Evolutionary conservation across 176 grass and related monocot genomes (phyloP), one percentile per base, ranked within the genome.

Genomic region (Leersia perrieri): DNA sequence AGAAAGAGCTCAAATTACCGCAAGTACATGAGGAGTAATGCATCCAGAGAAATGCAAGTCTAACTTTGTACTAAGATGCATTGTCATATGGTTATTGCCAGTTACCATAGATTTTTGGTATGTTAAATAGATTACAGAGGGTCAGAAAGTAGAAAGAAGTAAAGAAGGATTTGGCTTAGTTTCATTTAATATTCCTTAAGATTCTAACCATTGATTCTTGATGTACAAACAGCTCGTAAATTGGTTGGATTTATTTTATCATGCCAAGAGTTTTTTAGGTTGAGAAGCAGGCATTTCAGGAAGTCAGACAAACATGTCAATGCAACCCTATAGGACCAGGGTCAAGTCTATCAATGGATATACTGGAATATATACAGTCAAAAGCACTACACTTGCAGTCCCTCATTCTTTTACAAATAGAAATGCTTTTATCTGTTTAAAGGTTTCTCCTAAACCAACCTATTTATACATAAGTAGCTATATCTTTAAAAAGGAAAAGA

Each of bases 181-280:
- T n/a, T n/a, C n/a, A n/a, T n/a, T 23, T 42, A 55, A 32, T n/a
- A 11, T 16, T 57, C 29, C 42, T 55, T 16, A 22, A 39, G 23
- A 67, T 66, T 72, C 2, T 63, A 62, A 41, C 30, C 36, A 60
- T 38, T 14, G 25, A 28, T 63, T 72, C 11, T 41, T 85, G 32
- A 2, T 20, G 30, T 2, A 25, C 22, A 12, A 60, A 77, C 33
- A 28, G 5, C 44, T 34, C 42, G n/a, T 29, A 85, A 38, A 75
- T 72, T 64, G 57, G 75, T 53, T 63, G 70, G 18, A 76, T 34
- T 76, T 75, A 13, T 14, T 68, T 84, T 20, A n/a, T 53, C 70
- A 75, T 53, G 28, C 15, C 8, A 66, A 11, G 39, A 40, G 25
- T 64, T 73, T 25, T 36, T 49, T 57, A 34, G 40, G 45, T 38